A percentile compares a stretch with the other conserved stretches of the same genome.
These are phyloP conservation scores for Fusarium mangiferae DNA, from an alignment of 2,329 filamentous ascomycete species.

Conservation along the genomic window DNA sequence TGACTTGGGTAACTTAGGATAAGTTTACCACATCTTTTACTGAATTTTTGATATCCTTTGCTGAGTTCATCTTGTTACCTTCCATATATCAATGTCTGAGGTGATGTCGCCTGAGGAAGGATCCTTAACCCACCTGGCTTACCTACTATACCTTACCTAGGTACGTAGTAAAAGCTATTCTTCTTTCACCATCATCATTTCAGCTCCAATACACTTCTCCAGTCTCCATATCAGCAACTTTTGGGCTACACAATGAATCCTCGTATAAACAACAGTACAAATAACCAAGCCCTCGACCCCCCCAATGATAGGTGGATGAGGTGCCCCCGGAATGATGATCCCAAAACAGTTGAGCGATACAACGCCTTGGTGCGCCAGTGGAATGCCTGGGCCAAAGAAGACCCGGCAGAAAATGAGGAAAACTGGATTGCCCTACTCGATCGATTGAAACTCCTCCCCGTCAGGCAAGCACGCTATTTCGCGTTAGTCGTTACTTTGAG, in stretches of 20 bases:
- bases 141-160: no score
- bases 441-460: fast-evolving
- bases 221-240: background rate
- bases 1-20: background rate
- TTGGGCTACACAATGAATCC: background rate
- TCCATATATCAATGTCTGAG: no score
- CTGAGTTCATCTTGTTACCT: no score
- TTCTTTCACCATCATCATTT: background rate
- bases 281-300: background rate
- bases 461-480: fast-evolving
- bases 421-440: background rate
- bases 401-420: background rate
- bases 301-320: fast-evolving
- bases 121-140: no score
- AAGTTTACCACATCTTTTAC: background rate
- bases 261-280: background rate
- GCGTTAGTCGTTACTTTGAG: fast-evolving
- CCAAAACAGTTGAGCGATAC: no score
- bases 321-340: background rate
- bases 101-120: no score
- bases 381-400: background rate
- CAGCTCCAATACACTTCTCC: background rate
- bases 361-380: background rate
- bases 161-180: no score
- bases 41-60: no score